Evolutionary conservation across 495 filamentous ascomycete species (phyloP), one percentile per base, ranked within the genome.

Genomic region (Aspergillus bridgeri): DNA sequence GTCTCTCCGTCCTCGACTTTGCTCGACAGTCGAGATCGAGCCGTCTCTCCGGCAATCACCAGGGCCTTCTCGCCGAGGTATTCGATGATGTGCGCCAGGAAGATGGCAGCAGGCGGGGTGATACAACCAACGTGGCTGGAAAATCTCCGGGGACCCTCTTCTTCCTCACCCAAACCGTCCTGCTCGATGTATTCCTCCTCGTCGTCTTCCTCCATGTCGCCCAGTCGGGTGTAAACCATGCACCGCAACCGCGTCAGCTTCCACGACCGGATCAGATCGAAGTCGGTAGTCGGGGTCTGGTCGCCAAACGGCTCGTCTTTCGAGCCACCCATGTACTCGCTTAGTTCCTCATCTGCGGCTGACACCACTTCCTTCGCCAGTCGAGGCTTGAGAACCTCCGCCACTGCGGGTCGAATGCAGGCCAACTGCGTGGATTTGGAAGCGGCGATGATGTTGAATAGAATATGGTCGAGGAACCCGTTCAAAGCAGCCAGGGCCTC

Each of bases 161-260:
- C 57, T 61, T 76, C 57, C 42, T 83, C 79, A 11, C 83, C 79
- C 5, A 89, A 78, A 44, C 86, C 80, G 33, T 92, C 89, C 61
- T 87, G 81, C 48, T 87, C 80, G 63, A 91, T 88, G 61, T 86
- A 90, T 60, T 84, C 85, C 65, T 96, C 91, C 68, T 98, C 94
- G 52, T 98, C 95, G 63, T 97, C 91, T 73, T 96, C 92, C 70
- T 99, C 95, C 82, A 99, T 85, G 64, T 99, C 94, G 22, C 95
- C 95, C 15, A 99, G 75, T 11, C 92, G 91, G 6, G 91, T 98
- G 69, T 98, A 98, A 18, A 98, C 93, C 95, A 99, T 98, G 66
- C 92, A 94, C 53, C 94, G 84, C 54, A 99, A 74, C 50, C 95
- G 86, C 1, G 91, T 92, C 51, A 92, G 81, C 71, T 91, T 96